Percentiles rank a stretch among this genome's conserved stretches.
phyloP scores from a whole-genome alignment of 306 rosid genomes.

The Malus sylvestris region DNA sequence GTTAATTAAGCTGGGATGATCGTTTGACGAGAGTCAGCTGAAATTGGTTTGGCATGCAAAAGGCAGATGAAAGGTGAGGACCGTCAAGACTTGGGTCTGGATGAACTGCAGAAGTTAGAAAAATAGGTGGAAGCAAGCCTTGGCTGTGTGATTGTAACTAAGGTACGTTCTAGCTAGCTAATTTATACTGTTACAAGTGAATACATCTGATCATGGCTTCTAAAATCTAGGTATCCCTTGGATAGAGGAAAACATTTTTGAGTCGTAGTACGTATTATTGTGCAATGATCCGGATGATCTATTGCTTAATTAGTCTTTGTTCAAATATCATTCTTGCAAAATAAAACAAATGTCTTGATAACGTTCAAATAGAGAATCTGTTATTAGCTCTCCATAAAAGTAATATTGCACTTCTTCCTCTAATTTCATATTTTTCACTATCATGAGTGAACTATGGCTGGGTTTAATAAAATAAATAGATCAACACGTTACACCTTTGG shows the following conservation, averaged over 20 bases:
- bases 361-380: too few relatives aligned
- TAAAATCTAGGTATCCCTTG: not conserved
- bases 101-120: constrained; percentile 26
- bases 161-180: constrained; percentile 11
- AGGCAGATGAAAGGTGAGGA: constrained; percentile 34
- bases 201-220: too few relatives aligned
- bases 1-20: not conserved
- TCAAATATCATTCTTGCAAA: not conserved
- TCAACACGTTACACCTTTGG: not conserved
- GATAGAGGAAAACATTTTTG: not conserved
- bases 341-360: not conserved
- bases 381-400: not conserved
- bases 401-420: not conserved
- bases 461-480: not conserved
- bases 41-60: not conserved
- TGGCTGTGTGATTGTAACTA: constrained; percentile 21
- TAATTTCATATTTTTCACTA: not conserved
- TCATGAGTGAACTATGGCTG: not conserved
- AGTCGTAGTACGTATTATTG: too few relatives aligned
- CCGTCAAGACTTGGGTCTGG: constrained; percentile 23
- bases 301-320: not conserved
- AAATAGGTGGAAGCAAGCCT: constrained; percentile 26
- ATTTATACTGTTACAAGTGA: not conserved
- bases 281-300: too few relatives aligned
- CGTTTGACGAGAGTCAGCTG: not conserved